Percentiles rank a stretch among this genome's conserved stretches.
Conservation (phyloP, 179 eudicot species). For the Vitellaria paradoxa region DNA sequence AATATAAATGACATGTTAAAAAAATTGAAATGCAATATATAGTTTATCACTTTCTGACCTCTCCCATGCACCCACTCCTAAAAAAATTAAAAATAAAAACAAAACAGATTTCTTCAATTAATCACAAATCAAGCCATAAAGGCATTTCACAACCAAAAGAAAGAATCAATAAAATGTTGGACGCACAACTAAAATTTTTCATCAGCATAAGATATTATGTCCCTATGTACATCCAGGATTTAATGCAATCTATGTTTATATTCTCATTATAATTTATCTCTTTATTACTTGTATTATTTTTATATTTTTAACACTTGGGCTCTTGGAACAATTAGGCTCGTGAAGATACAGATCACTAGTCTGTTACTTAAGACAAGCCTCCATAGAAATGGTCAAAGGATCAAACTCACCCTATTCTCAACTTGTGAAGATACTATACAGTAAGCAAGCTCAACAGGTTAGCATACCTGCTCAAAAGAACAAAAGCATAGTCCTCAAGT, state of each 20-base stretch:
- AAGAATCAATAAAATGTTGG: not conserved
- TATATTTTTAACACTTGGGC: too few relatives aligned
- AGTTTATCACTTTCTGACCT: not conserved
- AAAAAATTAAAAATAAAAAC: not conserved
- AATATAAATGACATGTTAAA: not conserved
- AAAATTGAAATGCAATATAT: not conserved
- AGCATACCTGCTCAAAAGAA: slow-evolving; percentile 87
- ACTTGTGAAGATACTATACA: not conserved
- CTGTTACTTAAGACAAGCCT: not conserved
- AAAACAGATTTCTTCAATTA: not conserved
- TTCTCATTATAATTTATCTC: not conserved
- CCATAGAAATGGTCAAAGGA: not conserved
- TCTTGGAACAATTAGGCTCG: too few relatives aligned
- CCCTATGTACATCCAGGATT: not conserved
- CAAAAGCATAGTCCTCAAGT: slow-evolving; percentile 90
- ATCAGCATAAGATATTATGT: not conserved
- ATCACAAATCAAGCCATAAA: not conserved
- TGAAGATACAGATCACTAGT: not conserved
- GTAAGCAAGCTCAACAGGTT: slow-evolving; percentile 15
- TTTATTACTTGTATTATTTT: too few relatives aligned
- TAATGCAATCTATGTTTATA: not conserved
- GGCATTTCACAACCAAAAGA: not conserved
- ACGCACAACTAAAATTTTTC: not conserved
- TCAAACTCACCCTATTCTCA: not conserved
- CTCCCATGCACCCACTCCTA: not conserved